These are phyloP conservation scores for Floccularia luteovirens DNA, from an alignment of 768 basidiomycete genomes.

Conservation along the genomic window DNA sequence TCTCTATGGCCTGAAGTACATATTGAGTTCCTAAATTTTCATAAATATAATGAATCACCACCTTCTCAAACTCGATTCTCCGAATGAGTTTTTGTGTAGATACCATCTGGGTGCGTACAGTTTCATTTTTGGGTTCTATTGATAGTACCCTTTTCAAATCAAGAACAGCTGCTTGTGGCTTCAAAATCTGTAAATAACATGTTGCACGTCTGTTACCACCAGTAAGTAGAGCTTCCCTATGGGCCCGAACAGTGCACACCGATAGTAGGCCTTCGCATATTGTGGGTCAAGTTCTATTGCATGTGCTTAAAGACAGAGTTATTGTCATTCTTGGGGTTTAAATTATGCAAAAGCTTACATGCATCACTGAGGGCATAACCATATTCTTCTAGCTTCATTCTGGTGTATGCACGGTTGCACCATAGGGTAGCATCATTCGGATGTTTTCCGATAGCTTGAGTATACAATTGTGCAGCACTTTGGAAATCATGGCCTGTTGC, in stretches of 20 bases:
- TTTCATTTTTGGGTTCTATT: conserved; percentile 82
- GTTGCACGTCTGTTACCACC: conserved; percentile 61
- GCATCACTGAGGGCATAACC: conserved; percentile 89
- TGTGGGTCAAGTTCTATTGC: conserved; percentile 85
- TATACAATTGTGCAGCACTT: conserved; percentile 71
- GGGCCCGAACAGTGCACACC: conserved; percentile 32
- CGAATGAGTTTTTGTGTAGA: conserved; percentile 89
- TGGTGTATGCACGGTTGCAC: conserved; percentile 90
- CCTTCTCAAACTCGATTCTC: conserved; percentile 90
- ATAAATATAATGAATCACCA: conserved; percentile 12
- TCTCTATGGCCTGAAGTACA: conserved; percentile 70
- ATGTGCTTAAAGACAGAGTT: conserved; percentile 40
- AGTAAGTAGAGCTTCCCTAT: conserved; percentile 5
- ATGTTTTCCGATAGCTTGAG: conserved; percentile 80
- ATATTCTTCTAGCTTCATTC: conserved; percentile 89
- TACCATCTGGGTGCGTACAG: conserved; percentile 71
- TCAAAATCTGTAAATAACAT: conserved; percentile 85
- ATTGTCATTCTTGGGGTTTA: conserved; percentile 1
- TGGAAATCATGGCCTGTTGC: conserved; percentile 64
- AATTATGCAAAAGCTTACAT: conserved; percentile 41
- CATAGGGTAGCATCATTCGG: conserved; percentile 85
- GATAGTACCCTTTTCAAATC: conserved; percentile 83
- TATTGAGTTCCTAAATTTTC: background rate
- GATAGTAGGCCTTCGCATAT: conserved; percentile 87
- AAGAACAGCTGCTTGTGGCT: conserved; percentile 76